These are phyloP conservation scores for Macrolepiota fuliginosa DNA, from an alignment of 768 basidiomycete genomes.

Conservation along the genomic window DNA sequence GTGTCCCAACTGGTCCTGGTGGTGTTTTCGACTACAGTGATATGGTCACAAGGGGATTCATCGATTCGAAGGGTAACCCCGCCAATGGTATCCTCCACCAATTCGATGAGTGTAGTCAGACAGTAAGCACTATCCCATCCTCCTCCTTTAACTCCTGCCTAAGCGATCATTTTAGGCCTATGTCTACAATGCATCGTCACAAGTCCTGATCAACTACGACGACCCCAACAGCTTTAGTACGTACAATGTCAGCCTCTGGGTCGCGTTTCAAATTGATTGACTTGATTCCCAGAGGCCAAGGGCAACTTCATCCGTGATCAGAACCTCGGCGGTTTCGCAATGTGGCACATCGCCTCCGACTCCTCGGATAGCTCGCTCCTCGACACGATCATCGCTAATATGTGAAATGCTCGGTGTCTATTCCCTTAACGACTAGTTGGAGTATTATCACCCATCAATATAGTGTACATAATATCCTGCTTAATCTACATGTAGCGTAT, in stretches of 20 bases:
- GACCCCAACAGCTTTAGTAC: conserved; percentile 51
- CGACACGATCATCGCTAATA: conserved; percentile 45
- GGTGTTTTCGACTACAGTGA: conserved; percentile 59
- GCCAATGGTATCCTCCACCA: conserved; percentile 43
- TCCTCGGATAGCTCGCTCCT: conserved; percentile 49
- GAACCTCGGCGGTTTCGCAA: conserved; percentile 54
- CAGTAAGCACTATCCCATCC: conserved; percentile 41
- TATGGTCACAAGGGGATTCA: conserved; percentile 47
- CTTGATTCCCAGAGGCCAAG: conserved; percentile 36
- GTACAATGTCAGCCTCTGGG: neutral
- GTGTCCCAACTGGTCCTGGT: conserved; percentile 22
- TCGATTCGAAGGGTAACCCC: conserved; percentile 38
- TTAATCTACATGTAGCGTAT: conserved; percentile 1
- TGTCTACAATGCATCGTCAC: conserved; percentile 49
- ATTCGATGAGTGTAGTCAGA: conserved; percentile 65
- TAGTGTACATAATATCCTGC: neutral
- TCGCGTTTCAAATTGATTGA: neutral
- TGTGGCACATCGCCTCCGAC: conserved; percentile 68
- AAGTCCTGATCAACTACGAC: conserved; percentile 65
- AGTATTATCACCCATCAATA: neutral
- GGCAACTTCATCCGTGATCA: conserved; percentile 50
- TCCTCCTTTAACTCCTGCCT: neutral
- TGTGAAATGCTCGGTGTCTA: conserved; percentile 18
- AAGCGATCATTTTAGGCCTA: conserved; percentile 43
- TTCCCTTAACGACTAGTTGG: neutral